Conservation (phyloP, 176 grass and related monocot genomes). For the Zoysia japonica region DNA sequence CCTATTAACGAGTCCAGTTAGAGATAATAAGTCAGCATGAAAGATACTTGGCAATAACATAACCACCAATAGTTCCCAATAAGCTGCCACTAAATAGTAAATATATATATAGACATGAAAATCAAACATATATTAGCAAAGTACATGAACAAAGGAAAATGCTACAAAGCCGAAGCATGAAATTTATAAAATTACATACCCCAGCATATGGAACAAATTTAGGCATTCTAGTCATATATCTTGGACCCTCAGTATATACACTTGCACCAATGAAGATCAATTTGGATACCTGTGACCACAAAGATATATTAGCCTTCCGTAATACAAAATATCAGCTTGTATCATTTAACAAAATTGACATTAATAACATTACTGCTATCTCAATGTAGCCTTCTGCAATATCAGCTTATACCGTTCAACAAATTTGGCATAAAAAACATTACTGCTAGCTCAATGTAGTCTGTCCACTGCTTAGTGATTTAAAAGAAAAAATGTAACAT, state of each 20-base stretch:
- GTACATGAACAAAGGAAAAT: conserved; percentile 4
- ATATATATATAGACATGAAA: conserved; percentile 10
- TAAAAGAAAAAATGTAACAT: conserved; percentile 6
- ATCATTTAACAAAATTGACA: too few species aligned
- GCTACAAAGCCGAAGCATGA: neutral
- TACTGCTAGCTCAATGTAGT: neutral
- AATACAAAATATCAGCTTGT: too few species aligned
- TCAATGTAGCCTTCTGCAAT: conserved; percentile 7
- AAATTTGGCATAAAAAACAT: neutral
- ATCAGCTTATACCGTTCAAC: neutral
- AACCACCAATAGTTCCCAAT: conserved; percentile 12
- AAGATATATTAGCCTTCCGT: neutral
- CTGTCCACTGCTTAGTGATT: conserved; percentile 5
- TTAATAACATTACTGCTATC: too few species aligned
- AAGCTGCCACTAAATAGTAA: neutral
- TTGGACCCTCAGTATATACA: conserved; percentile 75
- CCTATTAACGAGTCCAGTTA: neutral
- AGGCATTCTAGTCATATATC: conserved; percentile 70
- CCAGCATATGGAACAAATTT: conserved; percentile 78
- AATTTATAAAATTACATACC: conserved; percentile 49
- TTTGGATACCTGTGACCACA: conserved; percentile 66
- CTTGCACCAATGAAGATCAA: conserved; percentile 89
- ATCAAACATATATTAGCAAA: conserved; percentile 4
- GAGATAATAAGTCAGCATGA: conserved; percentile 3
- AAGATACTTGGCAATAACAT: conserved; percentile 1